Evolutionary conservation across 345 rosid genomes (phyloP), one percentile per base, ranked within the genome.

Genomic region (Eucalyptus erythrocorys): DNA sequence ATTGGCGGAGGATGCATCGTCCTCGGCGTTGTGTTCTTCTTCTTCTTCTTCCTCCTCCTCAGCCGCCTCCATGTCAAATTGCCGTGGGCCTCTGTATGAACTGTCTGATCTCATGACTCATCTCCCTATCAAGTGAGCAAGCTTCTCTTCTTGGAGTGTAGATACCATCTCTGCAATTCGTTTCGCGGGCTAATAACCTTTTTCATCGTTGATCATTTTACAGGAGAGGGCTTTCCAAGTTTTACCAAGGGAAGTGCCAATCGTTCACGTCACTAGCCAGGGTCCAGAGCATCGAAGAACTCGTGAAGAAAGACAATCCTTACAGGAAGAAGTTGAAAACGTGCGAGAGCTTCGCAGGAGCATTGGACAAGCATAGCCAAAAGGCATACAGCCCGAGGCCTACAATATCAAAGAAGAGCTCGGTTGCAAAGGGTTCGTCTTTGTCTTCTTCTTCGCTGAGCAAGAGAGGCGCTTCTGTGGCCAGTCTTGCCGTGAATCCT

Each of bases 141-240:
- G 47, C 34, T 34, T 34, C 55, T 49, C 86, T 49, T 10, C 42
- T 34, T 43, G 42, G 43, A 34, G 12, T 9, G 55, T 19, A 3
- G 10, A 16, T 30, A 4, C 50, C 48, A 26, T 48, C 0, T 45
- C 40, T 30, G 47, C 42, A 30, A 48, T 48, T n/a, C 51, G n/a
- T 66, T 37, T 42, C 30, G 79, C 13, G 43, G 82, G 82, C 1
- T 43, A 76, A 21, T 85, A 32, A 48, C 13, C 55, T 0, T 15
- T 85, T 6, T 51, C 57, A 0, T 51, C n/a, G 40, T 87, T 50
- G 32, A 11, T 37, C 76, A 19, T 45, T 88, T 30, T 19, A 88
- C 94, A 96, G 98, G 91, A 93, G 96, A 87, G 99, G 98, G 32
- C 90, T 97, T 37, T 97, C 99, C 48, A 95, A 93, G 86, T 95